phyloP scores from a whole-genome alignment of 345 rosid species.

The Eucalyptus tenuipes region DNA sequence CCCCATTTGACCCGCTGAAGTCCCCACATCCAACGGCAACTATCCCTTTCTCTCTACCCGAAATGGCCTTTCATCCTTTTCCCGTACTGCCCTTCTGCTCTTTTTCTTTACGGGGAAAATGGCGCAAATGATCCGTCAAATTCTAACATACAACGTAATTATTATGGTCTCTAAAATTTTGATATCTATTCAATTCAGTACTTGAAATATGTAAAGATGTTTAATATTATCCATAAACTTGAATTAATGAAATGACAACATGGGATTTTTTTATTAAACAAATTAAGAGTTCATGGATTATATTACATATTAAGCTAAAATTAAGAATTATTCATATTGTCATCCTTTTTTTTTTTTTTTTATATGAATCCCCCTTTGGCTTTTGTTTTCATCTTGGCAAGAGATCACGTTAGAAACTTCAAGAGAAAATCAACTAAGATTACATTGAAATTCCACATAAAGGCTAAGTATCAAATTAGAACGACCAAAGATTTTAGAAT shows the following conservation, averaged over 20 bases:
- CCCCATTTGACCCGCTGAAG: neutral
- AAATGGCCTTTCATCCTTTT: neutral
- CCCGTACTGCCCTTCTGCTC: neutral
- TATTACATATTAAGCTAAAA: fast-evolving
- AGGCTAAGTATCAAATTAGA: neutral
- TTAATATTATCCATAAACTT: fast-evolving
- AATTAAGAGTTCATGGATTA: too few relatives aligned
- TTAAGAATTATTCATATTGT: fast-evolving
- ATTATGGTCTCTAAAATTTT: too few relatives aligned
- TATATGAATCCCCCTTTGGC: too few relatives aligned
- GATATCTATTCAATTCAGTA: neutral
- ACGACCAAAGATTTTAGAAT: fast-evolving
- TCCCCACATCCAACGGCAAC: slow-evolving; percentile 1
- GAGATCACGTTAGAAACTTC: neutral
- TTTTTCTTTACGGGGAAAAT: too few relatives aligned
- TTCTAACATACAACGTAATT: too few relatives aligned
- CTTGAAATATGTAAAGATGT: too few relatives aligned
- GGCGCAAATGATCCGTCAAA: neutral
- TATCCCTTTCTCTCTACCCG: neutral
- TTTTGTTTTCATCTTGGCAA: neutral
- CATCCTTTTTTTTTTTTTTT: neutral
- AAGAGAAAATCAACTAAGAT: neutral
- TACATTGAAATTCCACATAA: too few relatives aligned
- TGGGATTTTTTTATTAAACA: too few relatives aligned
- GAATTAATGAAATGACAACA: neutral